These are phyloP conservation scores for Candida smagusa DNA, from an alignment of 1,139 yeast species.

Conservation along the genomic window DNA sequence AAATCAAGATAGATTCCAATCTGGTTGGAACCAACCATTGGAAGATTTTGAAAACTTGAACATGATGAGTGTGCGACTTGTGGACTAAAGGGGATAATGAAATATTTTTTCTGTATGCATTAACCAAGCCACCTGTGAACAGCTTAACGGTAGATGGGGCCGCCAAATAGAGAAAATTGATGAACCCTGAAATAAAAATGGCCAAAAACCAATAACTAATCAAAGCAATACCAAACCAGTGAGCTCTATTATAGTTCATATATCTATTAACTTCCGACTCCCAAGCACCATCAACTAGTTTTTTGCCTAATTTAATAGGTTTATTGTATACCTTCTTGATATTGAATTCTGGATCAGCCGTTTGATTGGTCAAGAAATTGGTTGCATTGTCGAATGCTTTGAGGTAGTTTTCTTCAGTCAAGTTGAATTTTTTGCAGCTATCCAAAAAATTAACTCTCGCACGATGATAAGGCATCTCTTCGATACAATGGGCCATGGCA, in stretches of 20 bases:
- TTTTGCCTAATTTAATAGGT: slow-evolving; percentile 25
- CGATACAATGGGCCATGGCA: slow-evolving; percentile 35
- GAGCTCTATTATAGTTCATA: slow-evolving; percentile 41
- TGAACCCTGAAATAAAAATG: slow-evolving; percentile 41
- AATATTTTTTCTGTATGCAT: slow-evolving; percentile 38
- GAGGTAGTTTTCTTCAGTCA: slow-evolving; percentile 27
- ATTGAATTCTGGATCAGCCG: slow-evolving; percentile 27
- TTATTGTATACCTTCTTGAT: slow-evolving; percentile 24
- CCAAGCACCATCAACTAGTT: slow-evolving; percentile 28
- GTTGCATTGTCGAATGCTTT: slow-evolving; percentile 41
- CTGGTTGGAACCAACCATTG: slow-evolving; percentile 60
- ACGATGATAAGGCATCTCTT: slow-evolving; percentile 20
- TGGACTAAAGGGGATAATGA: slow-evolving; percentile 48
- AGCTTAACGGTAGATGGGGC: slow-evolving; percentile 33
- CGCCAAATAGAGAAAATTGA: slow-evolving; percentile 31
- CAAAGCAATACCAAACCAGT: slow-evolving; percentile 49
- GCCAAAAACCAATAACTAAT: slow-evolving; percentile 46
- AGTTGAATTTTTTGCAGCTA: slow-evolving; percentile 19
- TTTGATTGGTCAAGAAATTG: slow-evolving; percentile 23
- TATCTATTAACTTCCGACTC: slow-evolving; percentile 38
- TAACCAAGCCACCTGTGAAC: slow-evolving; percentile 30
- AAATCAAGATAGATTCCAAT: slow-evolving; percentile 38
- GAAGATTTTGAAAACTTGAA: slow-evolving; percentile 24
- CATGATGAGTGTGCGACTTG: slow-evolving; percentile 39
- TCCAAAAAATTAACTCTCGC: slow-evolving; percentile 26